Percentiles rank a stretch among this genome's conserved stretches.
Evolutionary conservation across 352 stramenopile species (phyloP).

Genomic region (Phytophthora quininea): DNA sequence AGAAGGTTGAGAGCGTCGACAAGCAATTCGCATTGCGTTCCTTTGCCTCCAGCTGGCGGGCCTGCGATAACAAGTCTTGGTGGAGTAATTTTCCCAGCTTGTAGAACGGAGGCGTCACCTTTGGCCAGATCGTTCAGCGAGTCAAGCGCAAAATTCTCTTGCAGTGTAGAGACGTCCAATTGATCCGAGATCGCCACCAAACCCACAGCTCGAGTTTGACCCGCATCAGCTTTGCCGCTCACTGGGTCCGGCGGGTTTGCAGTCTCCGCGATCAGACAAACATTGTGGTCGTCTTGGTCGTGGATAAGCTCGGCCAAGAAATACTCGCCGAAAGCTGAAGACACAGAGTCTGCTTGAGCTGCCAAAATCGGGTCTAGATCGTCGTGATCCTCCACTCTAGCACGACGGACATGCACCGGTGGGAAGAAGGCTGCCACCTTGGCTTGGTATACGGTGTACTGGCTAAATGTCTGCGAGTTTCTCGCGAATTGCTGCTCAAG

Average conservation of each 20-base stretch:
- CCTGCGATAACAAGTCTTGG: slow-evolving; percentile 87
- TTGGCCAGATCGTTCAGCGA: slow-evolving; percentile 81
- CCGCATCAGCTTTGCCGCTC: slow-evolving; percentile 27
- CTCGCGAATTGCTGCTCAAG: slow-evolving; percentile 41
- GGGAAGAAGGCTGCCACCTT: slow-evolving; percentile 42
- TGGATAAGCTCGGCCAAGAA: slow-evolving; percentile 93
- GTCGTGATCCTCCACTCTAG: slow-evolving; percentile 83
- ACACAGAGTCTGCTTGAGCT: slow-evolving; percentile 65
- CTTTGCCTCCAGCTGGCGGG: slow-evolving; percentile 92
- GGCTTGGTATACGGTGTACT: slow-evolving; percentile 60
- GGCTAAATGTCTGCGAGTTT: slow-evolving; percentile 45
- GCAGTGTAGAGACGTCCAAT: slow-evolving; percentile 81
- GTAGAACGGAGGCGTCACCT: slow-evolving; percentile 22
- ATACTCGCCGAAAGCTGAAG: slow-evolving; percentile 88
- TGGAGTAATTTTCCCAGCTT: slow-evolving; percentile 39
- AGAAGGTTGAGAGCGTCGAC: slow-evolving; percentile 88
- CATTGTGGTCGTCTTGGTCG: slow-evolving; percentile 85
- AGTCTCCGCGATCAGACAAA: slow-evolving; percentile 77
- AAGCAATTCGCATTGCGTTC: slow-evolving; percentile 94
- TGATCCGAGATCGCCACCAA: slow-evolving; percentile 86
- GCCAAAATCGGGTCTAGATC: slow-evolving; percentile 77
- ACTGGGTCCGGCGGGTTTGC: neutral
- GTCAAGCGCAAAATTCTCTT: slow-evolving; percentile 85
- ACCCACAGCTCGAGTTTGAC: slow-evolving; percentile 61
- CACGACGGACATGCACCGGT: slow-evolving; percentile 58